Conservation (phyloP, 179 eudicot genomes). For the Silene vulgaris region DNA sequence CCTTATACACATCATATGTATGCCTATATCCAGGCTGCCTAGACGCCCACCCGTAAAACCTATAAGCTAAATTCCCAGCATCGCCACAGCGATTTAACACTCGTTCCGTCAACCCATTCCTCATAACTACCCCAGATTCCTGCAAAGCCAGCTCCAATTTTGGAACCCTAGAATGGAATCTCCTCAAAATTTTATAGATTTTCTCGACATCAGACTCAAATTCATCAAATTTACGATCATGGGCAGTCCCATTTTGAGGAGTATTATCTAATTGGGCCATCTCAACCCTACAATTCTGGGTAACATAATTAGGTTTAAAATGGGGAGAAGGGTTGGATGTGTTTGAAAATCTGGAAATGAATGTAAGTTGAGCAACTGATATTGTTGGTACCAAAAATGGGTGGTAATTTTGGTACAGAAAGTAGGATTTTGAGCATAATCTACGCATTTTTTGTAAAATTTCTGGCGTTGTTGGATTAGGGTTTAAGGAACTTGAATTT, state of each 20-base stretch:
- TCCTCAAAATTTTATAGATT: constrained; percentile 61
- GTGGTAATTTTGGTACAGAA: constrained; percentile 10
- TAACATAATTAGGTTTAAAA: constrained; percentile 3
- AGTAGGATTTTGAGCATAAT: constrained; percentile 24
- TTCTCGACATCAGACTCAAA: constrained; percentile 73
- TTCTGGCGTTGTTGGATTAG: background rate
- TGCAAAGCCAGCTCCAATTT: constrained; percentile 77
- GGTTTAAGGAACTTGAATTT: background rate
- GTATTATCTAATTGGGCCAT: constrained; percentile 28
- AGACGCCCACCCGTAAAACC: constrained; percentile 74
- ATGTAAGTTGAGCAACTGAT: constrained; percentile 13
- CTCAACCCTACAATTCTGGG: constrained; percentile 23
- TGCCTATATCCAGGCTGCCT: constrained; percentile 68
- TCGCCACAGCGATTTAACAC: constrained; percentile 85
- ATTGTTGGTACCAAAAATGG: constrained; percentile 16
- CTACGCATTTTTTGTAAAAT: constrained; percentile 21
- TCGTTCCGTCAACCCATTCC: constrained; percentile 66
- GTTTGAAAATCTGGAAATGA: constrained; percentile 23
- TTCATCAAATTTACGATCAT: constrained; percentile 42
- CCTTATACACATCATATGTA: constrained; percentile 63
- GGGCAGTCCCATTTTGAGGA: constrained; percentile 14
- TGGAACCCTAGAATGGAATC: constrained; percentile 78
- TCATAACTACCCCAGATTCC: constrained; percentile 56
- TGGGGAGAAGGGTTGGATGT: constrained; percentile 6
- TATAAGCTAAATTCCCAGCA: constrained; percentile 75